Conservation (phyloP, 768 basidiomycete genomes). For the Lepiota subincarnata region DNA sequence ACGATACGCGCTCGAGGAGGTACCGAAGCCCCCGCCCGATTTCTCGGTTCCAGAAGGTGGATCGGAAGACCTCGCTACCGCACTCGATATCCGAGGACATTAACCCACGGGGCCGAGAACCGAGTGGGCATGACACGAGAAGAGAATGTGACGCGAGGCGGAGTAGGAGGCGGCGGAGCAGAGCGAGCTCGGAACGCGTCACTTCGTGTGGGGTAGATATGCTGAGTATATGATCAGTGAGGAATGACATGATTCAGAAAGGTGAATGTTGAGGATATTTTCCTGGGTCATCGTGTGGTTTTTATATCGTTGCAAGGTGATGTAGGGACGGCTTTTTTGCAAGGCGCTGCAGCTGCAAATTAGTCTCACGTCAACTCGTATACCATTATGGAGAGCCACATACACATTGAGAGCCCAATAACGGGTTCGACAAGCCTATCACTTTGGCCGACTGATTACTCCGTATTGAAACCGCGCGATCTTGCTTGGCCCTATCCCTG, state of each 20-base stretch:
- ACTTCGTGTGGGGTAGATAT: background rate
- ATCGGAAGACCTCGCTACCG: background rate
- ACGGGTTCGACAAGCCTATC: constrained; percentile 3
- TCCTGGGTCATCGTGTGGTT: background rate
- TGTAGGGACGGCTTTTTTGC: constrained; percentile 2
- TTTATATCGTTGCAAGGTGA: constrained; percentile 7
- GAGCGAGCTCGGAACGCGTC: background rate
- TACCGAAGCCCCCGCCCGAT: constrained; percentile 9
- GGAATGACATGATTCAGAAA: constrained; percentile 6
- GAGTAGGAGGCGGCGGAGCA: constrained; percentile 1
- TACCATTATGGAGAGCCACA: constrained; percentile 8
- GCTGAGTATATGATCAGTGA: background rate
- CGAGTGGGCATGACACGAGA: background rate
- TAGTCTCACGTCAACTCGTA: constrained; percentile 6
- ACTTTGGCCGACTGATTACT: constrained; percentile 9
- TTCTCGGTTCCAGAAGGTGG: constrained; percentile 8
- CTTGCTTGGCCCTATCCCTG: background rate
- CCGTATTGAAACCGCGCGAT: constrained; percentile 9
- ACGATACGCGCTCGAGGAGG: constrained; percentile 9
- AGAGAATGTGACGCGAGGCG: constrained; percentile 2
- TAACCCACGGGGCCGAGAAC: background rate
- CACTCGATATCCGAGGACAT: background rate
- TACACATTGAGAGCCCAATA: constrained; percentile 2
- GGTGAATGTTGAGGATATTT: background rate
- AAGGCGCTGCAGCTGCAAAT: background rate